A percentile compares a stretch with the other conserved stretches of the same genome.
Evolutionary conservation across 441 rosid species (phyloP).

Genomic region (Populus hybrid): DNA sequence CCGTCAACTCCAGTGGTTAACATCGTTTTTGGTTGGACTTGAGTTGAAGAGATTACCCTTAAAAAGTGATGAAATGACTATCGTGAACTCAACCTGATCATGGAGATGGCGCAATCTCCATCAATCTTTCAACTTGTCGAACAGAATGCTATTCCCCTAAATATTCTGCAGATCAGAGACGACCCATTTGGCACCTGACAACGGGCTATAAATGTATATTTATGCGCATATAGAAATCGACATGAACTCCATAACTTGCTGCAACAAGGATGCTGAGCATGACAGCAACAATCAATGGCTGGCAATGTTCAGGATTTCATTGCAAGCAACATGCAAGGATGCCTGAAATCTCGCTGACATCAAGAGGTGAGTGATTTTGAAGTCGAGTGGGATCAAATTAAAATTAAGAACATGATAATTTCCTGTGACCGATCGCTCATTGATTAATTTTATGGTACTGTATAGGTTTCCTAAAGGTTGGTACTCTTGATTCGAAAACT

Average conservation of each 20-base stretch:
- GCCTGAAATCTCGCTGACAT: conserved; percentile 5
- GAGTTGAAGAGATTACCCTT: background rate
- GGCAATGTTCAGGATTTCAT: conserved; percentile 2
- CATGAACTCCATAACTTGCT: background rate
- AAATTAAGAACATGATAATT: too few relatives aligned
- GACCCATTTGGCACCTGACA: background rate
- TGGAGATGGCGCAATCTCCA: background rate
- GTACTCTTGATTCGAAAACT: background rate
- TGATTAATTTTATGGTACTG: background rate
- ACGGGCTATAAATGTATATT: background rate
- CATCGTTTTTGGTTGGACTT: background rate
- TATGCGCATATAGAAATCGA: background rate
- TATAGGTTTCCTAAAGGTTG: conserved; percentile 10
- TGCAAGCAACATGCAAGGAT: background rate
- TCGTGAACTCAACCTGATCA: background rate
- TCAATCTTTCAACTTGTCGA: background rate
- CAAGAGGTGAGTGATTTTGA: conserved; percentile 14
- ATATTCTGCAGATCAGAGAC: background rate
- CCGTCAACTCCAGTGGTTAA: background rate
- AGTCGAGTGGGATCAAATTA: background rate
- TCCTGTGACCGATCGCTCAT: too few relatives aligned
- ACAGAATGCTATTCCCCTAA: background rate
- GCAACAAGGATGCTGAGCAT: conserved; percentile 6
- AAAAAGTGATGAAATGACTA: background rate
- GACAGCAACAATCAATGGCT: conserved; percentile 11